phyloP scores from a whole-genome alignment of 78 protist genomes.

The Diacronema lutheri region DNA sequence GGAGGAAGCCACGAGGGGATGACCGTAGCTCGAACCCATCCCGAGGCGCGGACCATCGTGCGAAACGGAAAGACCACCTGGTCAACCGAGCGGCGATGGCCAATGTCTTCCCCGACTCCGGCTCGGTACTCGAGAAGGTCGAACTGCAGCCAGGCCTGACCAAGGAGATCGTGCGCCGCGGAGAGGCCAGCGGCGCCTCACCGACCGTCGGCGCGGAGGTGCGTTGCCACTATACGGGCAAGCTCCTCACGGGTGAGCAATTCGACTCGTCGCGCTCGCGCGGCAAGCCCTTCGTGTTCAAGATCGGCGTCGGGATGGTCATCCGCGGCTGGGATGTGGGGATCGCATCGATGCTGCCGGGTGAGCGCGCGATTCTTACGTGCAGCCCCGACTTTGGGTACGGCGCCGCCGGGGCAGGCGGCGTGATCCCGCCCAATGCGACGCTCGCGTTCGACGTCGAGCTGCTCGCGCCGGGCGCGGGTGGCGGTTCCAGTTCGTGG shows the following conservation, averaged over 20 bases:
- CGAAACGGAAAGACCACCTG: no score
- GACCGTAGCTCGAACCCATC: no score
- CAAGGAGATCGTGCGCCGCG: no score
- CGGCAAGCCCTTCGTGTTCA: background rate
- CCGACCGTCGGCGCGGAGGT: no score
- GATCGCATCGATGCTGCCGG: background rate
- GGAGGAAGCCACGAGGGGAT: no score
- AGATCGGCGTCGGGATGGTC: background rate
- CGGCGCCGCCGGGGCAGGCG: constrained; percentile 22
- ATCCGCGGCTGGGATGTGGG: constrained; percentile 26
- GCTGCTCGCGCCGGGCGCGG: background rate
- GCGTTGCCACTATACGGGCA: background rate
- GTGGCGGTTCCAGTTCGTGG: no score
- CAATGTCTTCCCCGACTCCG: no score
- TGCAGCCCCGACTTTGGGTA: constrained; percentile 21
- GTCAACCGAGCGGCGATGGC: no score
- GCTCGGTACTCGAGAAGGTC: no score
- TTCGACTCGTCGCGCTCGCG: background rate
- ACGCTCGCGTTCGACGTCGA: constrained; percentile 7
- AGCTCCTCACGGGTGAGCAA: background rate
- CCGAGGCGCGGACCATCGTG: no score
- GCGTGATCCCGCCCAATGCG: constrained; percentile 17
- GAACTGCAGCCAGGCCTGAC: no score
- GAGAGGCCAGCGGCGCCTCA: no score
- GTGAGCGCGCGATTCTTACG: constrained; percentile 23